Evolutionary conservation across 1,139 yeast genomes (phyloP).

Genomic region (Hyphopichia fennica): DNA sequence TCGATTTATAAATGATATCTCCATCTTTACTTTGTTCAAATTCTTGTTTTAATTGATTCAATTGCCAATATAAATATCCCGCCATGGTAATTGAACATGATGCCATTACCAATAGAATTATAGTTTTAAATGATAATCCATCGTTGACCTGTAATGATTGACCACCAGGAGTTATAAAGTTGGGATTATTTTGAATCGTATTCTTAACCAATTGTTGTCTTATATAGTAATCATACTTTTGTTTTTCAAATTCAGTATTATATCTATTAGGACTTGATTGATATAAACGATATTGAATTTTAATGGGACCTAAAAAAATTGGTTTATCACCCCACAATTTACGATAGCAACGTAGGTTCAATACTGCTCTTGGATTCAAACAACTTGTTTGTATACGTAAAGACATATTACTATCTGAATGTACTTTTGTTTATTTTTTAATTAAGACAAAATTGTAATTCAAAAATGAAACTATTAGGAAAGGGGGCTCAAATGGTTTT

Average conservation of each 20-base stretch:
- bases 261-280: background rate
- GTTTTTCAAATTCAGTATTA: conserved; percentile 10
- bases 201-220: conserved; percentile 12
- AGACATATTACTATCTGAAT: background rate
- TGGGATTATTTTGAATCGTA: conserved; percentile 10
- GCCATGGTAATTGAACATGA: conserved; percentile 27
- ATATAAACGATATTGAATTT: background rate
- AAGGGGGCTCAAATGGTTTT: too few species aligned
- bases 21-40: conserved; percentile 8
- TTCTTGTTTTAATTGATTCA: conserved; percentile 17
- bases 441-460: too few species aligned
- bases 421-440: too few species aligned
- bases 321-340: background rate
- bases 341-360: background rate
- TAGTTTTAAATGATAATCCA: conserved; percentile 21
- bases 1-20: conserved; percentile 5
- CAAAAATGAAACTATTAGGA: too few species aligned
- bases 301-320: background rate
- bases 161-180: conserved; percentile 5
- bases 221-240: conserved; percentile 13
- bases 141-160: conserved; percentile 5
- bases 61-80: conserved; percentile 16
- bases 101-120: conserved; percentile 19
- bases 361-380: background rate
- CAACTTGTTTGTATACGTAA: background rate